A percentile compares a stretch with the other conserved stretches of the same genome.
These are phyloP conservation scores for Boletellus ananiceps DNA, from an alignment of 768 basidiomycete genomes.

Conservation along the genomic window DNA sequence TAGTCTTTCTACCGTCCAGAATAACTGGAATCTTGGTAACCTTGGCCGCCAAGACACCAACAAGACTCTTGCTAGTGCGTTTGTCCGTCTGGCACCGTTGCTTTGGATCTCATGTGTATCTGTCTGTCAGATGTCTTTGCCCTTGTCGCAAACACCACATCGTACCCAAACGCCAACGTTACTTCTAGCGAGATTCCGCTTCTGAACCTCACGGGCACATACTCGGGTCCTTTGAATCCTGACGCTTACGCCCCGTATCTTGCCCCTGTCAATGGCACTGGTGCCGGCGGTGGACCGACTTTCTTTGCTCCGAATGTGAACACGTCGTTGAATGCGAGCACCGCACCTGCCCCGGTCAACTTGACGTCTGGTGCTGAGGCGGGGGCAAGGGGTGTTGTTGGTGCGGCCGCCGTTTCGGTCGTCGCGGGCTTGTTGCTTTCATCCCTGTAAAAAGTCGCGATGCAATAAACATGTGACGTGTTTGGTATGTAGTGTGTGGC, in stretches of 20 bases:
- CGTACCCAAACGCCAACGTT: slow-evolving; percentile 38
- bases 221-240: slow-evolving; percentile 43
- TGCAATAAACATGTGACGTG: too few relatives aligned
- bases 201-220: slow-evolving; percentile 39
- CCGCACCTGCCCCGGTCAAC: slow-evolving; percentile 39
- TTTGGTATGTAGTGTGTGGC: slow-evolving; percentile 9
- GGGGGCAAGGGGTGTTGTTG: slow-evolving; percentile 4
- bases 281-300: slow-evolving; percentile 42
- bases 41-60: slow-evolving; percentile 58
- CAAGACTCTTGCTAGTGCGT: slow-evolving; percentile 30
- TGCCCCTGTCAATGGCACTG: slow-evolving; percentile 39
- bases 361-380: slow-evolving; percentile 16
- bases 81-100: not conserved
- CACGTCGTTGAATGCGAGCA: slow-evolving; percentile 29
- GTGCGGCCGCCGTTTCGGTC: slow-evolving; percentile 2
- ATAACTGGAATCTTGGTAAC: slow-evolving; percentile 58
- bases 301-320: slow-evolving; percentile 35
- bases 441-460: not conserved
- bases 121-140: slow-evolving; percentile 43
- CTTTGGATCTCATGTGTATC: not conserved
- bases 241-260: slow-evolving; percentile 39
- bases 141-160: slow-evolving; percentile 44
- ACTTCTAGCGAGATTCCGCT: slow-evolving; percentile 28
- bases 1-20: slow-evolving; percentile 48
- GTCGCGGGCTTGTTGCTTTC: slow-evolving; percentile 9